A percentile compares a stretch with the other conserved stretches of the same genome.
Conservation (phyloP, 768 basidiomycete genomes). For the Dentipellis sp. region DNA sequence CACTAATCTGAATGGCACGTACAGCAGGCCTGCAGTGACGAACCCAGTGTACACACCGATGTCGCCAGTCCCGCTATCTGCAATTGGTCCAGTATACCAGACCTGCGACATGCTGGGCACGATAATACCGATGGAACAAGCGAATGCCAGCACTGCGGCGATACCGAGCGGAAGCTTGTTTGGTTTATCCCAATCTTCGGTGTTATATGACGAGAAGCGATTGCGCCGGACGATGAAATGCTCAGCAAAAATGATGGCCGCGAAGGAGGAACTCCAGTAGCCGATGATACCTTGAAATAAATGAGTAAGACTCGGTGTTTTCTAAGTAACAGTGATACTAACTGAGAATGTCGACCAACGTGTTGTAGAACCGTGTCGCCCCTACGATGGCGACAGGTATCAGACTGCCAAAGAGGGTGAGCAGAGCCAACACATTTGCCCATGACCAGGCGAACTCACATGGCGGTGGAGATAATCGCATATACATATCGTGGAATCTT, state of each 20-base stretch:
- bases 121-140: slow-evolving; percentile 29
- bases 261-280: slow-evolving; percentile 32
- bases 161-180: slow-evolving; percentile 29
- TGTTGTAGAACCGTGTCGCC: slow-evolving; percentile 33
- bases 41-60: slow-evolving; percentile 28
- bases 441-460: slow-evolving; percentile 23
- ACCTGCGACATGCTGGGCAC: slow-evolving; percentile 43
- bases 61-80: slow-evolving; percentile 34
- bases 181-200: slow-evolving; percentile 27
- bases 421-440: neutral
- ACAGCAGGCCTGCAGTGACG: neutral
- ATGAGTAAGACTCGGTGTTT: too few relatives aligned
- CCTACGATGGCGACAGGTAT: slow-evolving; percentile 40
- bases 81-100: slow-evolving; percentile 44
- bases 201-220: slow-evolving; percentile 27
- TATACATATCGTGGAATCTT: slow-evolving; percentile 39
- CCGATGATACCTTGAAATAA: slow-evolving; percentile 29
- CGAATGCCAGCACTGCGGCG: slow-evolving; percentile 32
- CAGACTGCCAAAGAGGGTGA: slow-evolving; percentile 19
- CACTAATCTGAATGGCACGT: neutral
- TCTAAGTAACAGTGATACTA: neutral
- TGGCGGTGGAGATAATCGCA: slow-evolving; percentile 32
- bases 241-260: slow-evolving; percentile 31
- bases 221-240: slow-evolving; percentile 33
- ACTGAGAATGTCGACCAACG: slow-evolving; percentile 35